A percentile compares a stretch with the other conserved stretches of the same genome.
Evolutionary conservation across 164 flowering plant species (phyloP).

Genomic region (Annona squamosa): DNA sequence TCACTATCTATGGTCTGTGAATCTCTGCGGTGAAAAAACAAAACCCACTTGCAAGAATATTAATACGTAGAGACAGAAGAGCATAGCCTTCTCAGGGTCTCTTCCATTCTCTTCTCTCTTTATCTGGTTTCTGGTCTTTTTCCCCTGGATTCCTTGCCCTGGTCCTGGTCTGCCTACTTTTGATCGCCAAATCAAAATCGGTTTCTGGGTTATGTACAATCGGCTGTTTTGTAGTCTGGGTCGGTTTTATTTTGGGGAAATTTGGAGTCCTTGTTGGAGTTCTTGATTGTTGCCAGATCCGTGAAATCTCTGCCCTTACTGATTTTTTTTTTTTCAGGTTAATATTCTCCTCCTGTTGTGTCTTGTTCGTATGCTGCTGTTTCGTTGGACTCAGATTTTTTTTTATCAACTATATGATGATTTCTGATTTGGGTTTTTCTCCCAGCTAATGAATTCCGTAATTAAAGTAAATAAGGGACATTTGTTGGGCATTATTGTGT

Average conservation of each 20-base stretch:
- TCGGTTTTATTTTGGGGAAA: constrained; percentile 5
- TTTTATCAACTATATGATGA: background rate
- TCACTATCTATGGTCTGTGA: background rate
- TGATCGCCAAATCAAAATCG: constrained; percentile 6
- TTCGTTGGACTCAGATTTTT: background rate
- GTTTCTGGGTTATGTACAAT: constrained; percentile 8
- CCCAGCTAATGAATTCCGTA: background rate
- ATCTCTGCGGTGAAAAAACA: constrained; percentile 6
- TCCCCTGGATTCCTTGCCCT: constrained; percentile 1
- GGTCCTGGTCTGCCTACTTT: constrained; percentile 2
- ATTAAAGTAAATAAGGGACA: background rate
- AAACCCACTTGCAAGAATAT: constrained; percentile 8
- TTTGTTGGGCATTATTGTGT: background rate
- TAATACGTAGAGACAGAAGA: background rate
- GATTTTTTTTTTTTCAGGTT: constrained; percentile 5
- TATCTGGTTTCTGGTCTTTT: background rate
- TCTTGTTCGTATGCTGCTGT: background rate
- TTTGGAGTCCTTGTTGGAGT: background rate
- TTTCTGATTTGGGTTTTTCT: constrained; percentile 1
- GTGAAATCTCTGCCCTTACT: background rate
- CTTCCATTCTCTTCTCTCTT: background rate
- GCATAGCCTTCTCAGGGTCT: constrained; percentile 4
- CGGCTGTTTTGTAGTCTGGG: background rate
- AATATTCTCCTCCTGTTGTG: background rate
- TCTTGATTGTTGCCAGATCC: constrained; percentile 11